A percentile compares a stretch with the other conserved stretches of the same genome.
Evolutionary conservation across 495 filamentous ascomycete species (phyloP).

Genomic region (Daldinia vernicosa): DNA sequence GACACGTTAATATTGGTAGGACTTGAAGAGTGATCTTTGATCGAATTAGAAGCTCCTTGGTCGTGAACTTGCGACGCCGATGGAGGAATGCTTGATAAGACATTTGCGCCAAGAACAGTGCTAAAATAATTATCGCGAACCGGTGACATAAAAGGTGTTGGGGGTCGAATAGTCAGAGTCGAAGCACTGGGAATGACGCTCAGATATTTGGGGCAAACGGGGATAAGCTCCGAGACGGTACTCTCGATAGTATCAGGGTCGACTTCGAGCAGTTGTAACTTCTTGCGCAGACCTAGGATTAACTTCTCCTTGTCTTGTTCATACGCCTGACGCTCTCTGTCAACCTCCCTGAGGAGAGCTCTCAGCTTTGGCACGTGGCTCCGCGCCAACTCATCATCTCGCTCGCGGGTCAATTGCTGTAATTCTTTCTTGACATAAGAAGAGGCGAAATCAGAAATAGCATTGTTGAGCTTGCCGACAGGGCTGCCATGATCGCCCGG

Average conservation of each 20-base stretch:
- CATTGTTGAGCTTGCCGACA: constrained; percentile 36
- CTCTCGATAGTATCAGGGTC: constrained; percentile 37
- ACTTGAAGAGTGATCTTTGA: constrained; percentile 21
- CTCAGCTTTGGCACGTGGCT: constrained; percentile 40
- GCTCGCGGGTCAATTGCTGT: constrained; percentile 38
- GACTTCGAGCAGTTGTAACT: constrained; percentile 36
- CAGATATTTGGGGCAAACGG: constrained; percentile 37
- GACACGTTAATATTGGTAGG: constrained; percentile 38
- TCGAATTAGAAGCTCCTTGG: constrained; percentile 1
- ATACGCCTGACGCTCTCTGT: constrained; percentile 41
- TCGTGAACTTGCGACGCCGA: constrained; percentile 9
- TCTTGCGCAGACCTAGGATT: constrained; percentile 33
- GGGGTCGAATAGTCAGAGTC: constrained; percentile 33
- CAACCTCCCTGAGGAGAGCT: constrained; percentile 39
- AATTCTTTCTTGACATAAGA: constrained; percentile 43
- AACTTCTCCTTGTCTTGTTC: constrained; percentile 41
- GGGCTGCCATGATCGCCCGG: constrained; percentile 32
- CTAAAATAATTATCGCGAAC: constrained; percentile 40
- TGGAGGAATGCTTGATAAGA: constrained; percentile 11
- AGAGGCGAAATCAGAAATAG: constrained; percentile 41
- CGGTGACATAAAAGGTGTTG: constrained; percentile 29
- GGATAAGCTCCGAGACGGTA: constrained; percentile 33
- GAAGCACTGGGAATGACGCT: constrained; percentile 41
- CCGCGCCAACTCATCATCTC: constrained; percentile 42
- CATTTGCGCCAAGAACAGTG: constrained; percentile 33